These are phyloP conservation scores for Aspergillus saccharolyticus DNA, from an alignment of 495 filamentous ascomycete genomes.

Conservation along the genomic window DNA sequence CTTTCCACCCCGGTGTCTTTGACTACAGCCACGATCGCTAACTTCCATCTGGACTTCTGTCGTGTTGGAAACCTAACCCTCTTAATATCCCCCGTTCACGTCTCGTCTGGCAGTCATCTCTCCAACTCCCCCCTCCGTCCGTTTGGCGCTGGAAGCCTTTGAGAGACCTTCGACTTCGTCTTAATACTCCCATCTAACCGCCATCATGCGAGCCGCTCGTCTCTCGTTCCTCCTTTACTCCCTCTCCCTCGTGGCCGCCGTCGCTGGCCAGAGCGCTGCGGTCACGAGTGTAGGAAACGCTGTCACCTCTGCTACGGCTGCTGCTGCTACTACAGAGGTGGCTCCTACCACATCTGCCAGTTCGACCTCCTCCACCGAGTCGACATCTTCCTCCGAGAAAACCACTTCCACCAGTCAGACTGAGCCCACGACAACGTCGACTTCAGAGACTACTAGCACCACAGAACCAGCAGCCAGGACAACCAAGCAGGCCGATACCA, in stretches of 20 bases:
- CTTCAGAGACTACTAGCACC: not conserved
- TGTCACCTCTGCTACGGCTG: slow-evolving; percentile 18
- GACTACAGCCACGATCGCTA: not conserved
- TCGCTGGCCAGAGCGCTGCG: slow-evolving; percentile 31
- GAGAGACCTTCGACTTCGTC: slow-evolving; percentile 1
- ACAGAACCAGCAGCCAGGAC: slow-evolving; percentile 8
- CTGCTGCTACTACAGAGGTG: slow-evolving; percentile 12
- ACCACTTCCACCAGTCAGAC: slow-evolving; percentile 3
- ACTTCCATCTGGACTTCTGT: not conserved
- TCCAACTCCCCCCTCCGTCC: not conserved
- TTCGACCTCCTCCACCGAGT: slow-evolving; percentile 12
- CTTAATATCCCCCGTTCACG: not conserved
- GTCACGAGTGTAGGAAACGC: slow-evolving; percentile 19
- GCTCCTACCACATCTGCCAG: slow-evolving; percentile 21
- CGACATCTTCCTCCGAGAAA: slow-evolving; percentile 7
- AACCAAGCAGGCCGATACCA: not conserved
- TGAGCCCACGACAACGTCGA: slow-evolving; percentile 1
- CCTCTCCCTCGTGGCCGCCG: slow-evolving; percentile 34
- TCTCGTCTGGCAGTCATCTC: not conserved
- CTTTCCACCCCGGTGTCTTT: not conserved
- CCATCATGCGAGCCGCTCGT: slow-evolving; percentile 35
- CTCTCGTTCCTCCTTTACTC: slow-evolving; percentile 36
- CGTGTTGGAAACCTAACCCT: not conserved
- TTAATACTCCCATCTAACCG: not conserved
- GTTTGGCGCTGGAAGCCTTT: slow-evolving; percentile 8